Evolutionary conservation across 202 grass and related monocot species (phyloP), one percentile per base, ranked within the genome.

Genomic region (Saccharum hybrid): DNA sequence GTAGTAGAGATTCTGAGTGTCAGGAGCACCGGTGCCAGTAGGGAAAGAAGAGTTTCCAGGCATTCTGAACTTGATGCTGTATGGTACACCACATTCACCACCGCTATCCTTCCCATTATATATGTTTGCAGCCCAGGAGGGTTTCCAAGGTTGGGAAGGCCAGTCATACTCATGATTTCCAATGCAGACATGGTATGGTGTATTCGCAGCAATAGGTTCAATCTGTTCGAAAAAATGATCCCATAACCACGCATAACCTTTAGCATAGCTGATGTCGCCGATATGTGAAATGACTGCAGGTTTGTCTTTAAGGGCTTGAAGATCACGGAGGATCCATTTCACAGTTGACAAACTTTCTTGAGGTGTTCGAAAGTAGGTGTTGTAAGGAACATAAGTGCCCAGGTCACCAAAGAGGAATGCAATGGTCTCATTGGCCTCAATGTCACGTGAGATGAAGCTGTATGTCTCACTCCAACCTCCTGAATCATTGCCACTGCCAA

Each of bases 131-230:
- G 90, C 34, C 96, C 96, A 98, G 6, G 5, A 77, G 68, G 96
- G 96, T 77, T 76, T 91, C 96, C 96, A 96, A 74, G 96, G 96
- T 78, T 98, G 96, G 30, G 39, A 88, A 56, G 83, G 96, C 92
- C 96, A 98, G 66, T 96, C 96, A 88, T 98, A 98, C 68, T 98
- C 96, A 37, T 98, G 96, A 75, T 98, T 98, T 57, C 93, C 96
- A 66, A 96, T 96, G 85, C 96, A 94, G 23, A 98, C 93, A 90
- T 96, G 93, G 81, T 94, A 98, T 10, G 96, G 92, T 7, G 88
- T 87, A 76, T 63, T 85, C 66, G 92, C 72, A 6, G 96, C 92
- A 83, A 98, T 90, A 49, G 96, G 93, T 75, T 98, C 96, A n/a
- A 98, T 88, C 79, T 96, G 96, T 61, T 81, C 92, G 81, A 98